These are phyloP conservation scores for Pichia sp. DNA, from an alignment of 1,139 yeast genomes.

Conservation along the genomic window DNA sequence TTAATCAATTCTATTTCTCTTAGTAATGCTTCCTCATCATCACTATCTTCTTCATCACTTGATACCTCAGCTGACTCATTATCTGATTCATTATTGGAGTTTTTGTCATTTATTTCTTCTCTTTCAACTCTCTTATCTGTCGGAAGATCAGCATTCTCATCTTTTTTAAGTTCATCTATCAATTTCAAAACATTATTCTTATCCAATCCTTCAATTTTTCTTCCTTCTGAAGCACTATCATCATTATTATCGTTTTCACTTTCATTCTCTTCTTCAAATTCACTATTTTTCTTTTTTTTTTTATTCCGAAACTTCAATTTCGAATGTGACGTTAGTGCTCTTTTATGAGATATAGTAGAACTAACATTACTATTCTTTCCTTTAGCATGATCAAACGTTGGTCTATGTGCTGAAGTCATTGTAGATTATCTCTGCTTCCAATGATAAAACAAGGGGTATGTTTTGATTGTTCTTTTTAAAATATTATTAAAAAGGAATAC, in stretches of 20 bases:
- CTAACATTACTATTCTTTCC: slow-evolving; percentile 47
- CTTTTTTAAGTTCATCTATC: slow-evolving; percentile 30
- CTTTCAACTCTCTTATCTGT: slow-evolving; percentile 1
- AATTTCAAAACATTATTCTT: slow-evolving; percentile 13
- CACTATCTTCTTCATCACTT: slow-evolving; percentile 8
- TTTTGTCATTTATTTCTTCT: too few species aligned
- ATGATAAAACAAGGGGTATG: too few species aligned
- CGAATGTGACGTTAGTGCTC: slow-evolving; percentile 66
- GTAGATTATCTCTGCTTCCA: not conserved
- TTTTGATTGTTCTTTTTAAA: too few species aligned
- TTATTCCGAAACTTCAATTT: slow-evolving; percentile 53
- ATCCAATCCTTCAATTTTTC: slow-evolving; percentile 12
- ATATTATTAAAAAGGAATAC: too few species aligned
- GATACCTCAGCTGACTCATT: not conserved
- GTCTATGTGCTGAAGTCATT: slow-evolving; percentile 89
- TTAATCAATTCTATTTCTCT: slow-evolving; percentile 38
- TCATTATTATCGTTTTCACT: not conserved
- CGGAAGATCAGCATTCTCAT: not conserved
- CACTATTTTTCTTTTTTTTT: slow-evolving; percentile 26
- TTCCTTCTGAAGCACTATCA: slow-evolving; percentile 16
- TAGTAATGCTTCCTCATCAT: slow-evolving; percentile 32
- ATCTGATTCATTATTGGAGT: too few species aligned
- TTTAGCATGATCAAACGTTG: slow-evolving; percentile 80
- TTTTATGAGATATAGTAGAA: slow-evolving; percentile 53
- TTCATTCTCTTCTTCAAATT: slow-evolving; percentile 24